These are phyloP conservation scores for Candida vartiovaarae DNA, from an alignment of 805 yeast species.

Conservation along the genomic window DNA sequence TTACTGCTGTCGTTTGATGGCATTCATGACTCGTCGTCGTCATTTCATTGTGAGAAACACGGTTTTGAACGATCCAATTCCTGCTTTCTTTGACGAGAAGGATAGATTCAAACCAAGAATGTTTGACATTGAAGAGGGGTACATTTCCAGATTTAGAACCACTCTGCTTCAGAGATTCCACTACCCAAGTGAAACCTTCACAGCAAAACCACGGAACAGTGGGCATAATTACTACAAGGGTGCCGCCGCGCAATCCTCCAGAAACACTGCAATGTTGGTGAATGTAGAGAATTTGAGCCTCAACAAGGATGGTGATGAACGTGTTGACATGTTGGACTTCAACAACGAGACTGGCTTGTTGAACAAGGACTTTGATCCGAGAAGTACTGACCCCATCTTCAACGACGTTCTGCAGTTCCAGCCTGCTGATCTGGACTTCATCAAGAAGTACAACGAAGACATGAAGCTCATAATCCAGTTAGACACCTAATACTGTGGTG, in stretches of 20 bases:
- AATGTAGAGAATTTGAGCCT: background rate
- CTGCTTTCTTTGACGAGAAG: slow-evolving; percentile 6
- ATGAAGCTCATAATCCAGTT: slow-evolving; percentile 14
- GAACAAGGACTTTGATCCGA: slow-evolving; percentile 20
- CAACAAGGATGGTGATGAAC: background rate
- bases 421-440: slow-evolving; percentile 8
- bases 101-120: slow-evolving; percentile 16
- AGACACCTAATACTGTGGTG: background rate
- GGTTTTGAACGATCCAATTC: slow-evolving; percentile 16
- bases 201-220: background rate
- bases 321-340: slow-evolving; percentile 8
- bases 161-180: slow-evolving; percentile 12
- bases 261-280: slow-evolving; percentile 1
- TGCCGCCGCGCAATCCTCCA: background rate
- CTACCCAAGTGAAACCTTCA: slow-evolving; percentile 15
- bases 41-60: slow-evolving; percentile 13
- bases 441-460: slow-evolving; percentile 17
- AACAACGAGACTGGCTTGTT: slow-evolving; percentile 10
- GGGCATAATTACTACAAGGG: slow-evolving; percentile 5
- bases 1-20: slow-evolving; percentile 16
- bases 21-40: slow-evolving; percentile 17
- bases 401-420: slow-evolving; percentile 9
- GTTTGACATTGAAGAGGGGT: slow-evolving; percentile 17
- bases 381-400: slow-evolving; percentile 19
- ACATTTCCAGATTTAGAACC: slow-evolving; percentile 11